Percentiles rank a stretch among this genome's conserved stretches.
Evolutionary conservation across 768 basidiomycete species (phyloP).

Genomic region (Pulveroboletus ravenelii): DNA sequence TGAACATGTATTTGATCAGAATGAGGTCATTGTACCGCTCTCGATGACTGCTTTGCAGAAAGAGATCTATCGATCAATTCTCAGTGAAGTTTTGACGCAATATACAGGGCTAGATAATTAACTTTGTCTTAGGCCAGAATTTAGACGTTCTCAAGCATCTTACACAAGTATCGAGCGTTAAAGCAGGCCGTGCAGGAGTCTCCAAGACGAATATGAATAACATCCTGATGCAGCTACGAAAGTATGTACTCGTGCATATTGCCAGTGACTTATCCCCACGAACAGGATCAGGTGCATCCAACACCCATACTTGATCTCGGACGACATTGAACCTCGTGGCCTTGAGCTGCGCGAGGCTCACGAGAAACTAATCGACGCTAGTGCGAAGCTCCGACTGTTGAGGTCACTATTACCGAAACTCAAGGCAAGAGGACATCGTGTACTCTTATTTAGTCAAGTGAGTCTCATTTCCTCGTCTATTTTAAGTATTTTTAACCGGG

Average conservation of each 20-base stretch:
- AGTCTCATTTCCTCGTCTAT: conserved; percentile 11
- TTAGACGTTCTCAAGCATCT: conserved; percentile 60
- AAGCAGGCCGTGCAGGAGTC: conserved; percentile 25
- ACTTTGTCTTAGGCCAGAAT: conserved; percentile 55
- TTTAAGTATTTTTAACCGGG: background rate
- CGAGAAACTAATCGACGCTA: conserved; percentile 74
- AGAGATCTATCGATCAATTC: conserved; percentile 80
- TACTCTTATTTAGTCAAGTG: conserved; percentile 90
- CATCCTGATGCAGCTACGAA: conserved; percentile 82
- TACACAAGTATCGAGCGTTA: conserved; percentile 39
- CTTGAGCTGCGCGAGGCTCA: conserved; percentile 59
- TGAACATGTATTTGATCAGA: conserved; percentile 40
- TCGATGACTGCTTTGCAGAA: conserved; percentile 85
- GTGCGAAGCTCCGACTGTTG: conserved; percentile 79
- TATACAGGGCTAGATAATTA: conserved; percentile 16
- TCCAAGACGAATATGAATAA: conserved; percentile 68
- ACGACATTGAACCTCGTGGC: conserved; percentile 71
- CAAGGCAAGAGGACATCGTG: conserved; percentile 79
- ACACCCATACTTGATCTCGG: conserved; percentile 83
- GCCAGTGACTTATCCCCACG: background rate
- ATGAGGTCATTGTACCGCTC: conserved; percentile 88
- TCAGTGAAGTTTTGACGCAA: conserved; percentile 44
- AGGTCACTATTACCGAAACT: conserved; percentile 77
- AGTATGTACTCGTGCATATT: conserved; percentile 43
- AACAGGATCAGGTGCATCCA: conserved; percentile 63